These are phyloP conservation scores for Penicillium decumbens DNA, from an alignment of 2,329 filamentous ascomycete species.

Conservation along the genomic window DNA sequence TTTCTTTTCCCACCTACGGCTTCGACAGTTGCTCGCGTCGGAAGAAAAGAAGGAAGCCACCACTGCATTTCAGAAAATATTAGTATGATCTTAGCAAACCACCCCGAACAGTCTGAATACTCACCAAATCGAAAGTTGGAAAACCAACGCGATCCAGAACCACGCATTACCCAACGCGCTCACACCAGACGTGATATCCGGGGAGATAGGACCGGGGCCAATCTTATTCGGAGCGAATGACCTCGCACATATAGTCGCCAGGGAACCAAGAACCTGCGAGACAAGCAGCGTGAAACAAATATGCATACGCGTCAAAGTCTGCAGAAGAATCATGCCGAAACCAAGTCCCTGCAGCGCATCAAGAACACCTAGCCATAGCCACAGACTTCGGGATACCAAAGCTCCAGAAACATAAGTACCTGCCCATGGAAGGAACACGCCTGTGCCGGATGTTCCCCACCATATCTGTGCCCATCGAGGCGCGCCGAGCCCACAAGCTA, in stretches of 20 bases:
- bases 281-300: slow-evolving; percentile 58
- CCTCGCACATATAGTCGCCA: slow-evolving; percentile 59
- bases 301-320: slow-evolving; percentile 61
- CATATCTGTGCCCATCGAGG: slow-evolving; percentile 65
- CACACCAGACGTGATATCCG: slow-evolving; percentile 53
- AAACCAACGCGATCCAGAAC: slow-evolving; percentile 58
- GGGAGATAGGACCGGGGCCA: slow-evolving; percentile 59
- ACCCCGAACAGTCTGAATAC: slow-evolving; percentile 32
- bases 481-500: slow-evolving; percentile 61
- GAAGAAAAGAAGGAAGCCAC: slow-evolving; percentile 43
- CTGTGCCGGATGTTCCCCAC: slow-evolving; percentile 59
- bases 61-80: slow-evolving; percentile 21
- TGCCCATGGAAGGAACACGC: slow-evolving; percentile 60
- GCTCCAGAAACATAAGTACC: slow-evolving; percentile 52
- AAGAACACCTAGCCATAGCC: slow-evolving; percentile 64
- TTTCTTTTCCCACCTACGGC: slow-evolving; percentile 25
- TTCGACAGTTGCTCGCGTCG: slow-evolving; percentile 45
- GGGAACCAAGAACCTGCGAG: slow-evolving; percentile 59
- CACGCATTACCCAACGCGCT: slow-evolving; percentile 47
- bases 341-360: slow-evolving; percentile 63
- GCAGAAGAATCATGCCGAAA: slow-evolving; percentile 63
- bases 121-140: slow-evolving; percentile 58
- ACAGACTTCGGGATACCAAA: slow-evolving; percentile 54
- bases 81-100: slow-evolving; percentile 1
- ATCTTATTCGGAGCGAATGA: slow-evolving; percentile 58